A percentile compares a stretch with the other conserved stretches of the same genome.
phyloP scores from a whole-genome alignment of 345 rosid genomes.

The Rhizophora mangle region DNA sequence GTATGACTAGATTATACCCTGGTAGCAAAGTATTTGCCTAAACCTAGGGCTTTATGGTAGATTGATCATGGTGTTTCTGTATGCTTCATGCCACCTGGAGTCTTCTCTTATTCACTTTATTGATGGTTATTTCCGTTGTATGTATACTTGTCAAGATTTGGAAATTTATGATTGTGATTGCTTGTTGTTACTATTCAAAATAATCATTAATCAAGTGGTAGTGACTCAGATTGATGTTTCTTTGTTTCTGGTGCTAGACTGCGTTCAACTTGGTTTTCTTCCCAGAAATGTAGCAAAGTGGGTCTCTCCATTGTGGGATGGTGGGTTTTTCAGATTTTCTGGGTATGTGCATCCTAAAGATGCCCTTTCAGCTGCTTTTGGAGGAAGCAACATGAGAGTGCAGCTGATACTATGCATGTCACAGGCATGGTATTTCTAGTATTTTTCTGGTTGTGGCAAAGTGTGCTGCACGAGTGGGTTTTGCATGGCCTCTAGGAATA shows the following conservation, averaged over 20 bases:
- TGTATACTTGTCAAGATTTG: neutral
- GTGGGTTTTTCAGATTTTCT: constrained; percentile 62
- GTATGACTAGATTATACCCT: neutral
- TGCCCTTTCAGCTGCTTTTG: constrained; percentile 71
- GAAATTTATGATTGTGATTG: neutral
- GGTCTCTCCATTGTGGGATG: constrained; percentile 94
- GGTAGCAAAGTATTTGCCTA: neutral
- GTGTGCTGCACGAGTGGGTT: constrained; percentile 5
- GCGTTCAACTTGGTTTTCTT: constrained; percentile 76
- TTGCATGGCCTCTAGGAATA: constrained; percentile 17
- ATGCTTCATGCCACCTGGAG: neutral
- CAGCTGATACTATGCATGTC: constrained; percentile 59
- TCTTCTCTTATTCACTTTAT: neutral
- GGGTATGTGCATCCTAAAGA: constrained; percentile 70
- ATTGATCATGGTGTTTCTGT: neutral
- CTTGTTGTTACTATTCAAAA: constrained; percentile 6
- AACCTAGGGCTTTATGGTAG: neutral
- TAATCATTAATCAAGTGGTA: neutral
- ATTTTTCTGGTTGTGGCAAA: constrained; percentile 10
- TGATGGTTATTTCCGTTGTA: neutral
- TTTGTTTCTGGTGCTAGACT: constrained; percentile 42
- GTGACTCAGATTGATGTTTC: constrained; percentile 9
- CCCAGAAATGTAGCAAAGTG: constrained; percentile 75
- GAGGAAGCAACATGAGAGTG: constrained; percentile 65
- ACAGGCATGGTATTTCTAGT: constrained; percentile 50